These are phyloP conservation scores for Solanum sejunctum DNA, from an alignment of 257 asterid species.

Conservation along the genomic window DNA sequence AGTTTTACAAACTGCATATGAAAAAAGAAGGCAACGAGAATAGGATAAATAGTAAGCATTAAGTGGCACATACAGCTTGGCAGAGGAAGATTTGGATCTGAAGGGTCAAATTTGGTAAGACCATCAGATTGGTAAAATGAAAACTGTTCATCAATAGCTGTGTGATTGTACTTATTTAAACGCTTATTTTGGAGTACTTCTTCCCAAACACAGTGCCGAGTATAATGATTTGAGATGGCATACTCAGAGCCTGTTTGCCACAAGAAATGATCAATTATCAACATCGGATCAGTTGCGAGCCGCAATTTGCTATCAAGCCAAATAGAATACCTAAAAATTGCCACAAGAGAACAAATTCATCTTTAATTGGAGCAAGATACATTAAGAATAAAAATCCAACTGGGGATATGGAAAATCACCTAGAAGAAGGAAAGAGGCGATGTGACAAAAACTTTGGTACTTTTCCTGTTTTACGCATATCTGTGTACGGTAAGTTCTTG, in stretches of 20 bases:
- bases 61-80: constrained; percentile 65
- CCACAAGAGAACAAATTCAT: constrained; percentile 1
- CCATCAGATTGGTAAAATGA: constrained; percentile 74
- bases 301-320: constrained; percentile 97
- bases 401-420: constrained; percentile 35
- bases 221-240: constrained; percentile 84
- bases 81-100: constrained; percentile 45
- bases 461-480: constrained; percentile 84
- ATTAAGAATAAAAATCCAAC: background rate
- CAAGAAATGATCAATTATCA: constrained; percentile 68
- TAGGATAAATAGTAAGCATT: background rate
- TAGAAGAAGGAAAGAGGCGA: constrained; percentile 89
- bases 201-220: constrained; percentile 93
- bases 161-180: constrained; percentile 71
- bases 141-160: constrained; percentile 79
- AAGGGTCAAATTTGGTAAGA: constrained; percentile 65
- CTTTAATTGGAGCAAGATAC: constrained; percentile 3
- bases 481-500: constrained; percentile 65
- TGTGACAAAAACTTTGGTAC: constrained; percentile 85
- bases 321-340: constrained; percentile 58
- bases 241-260: constrained; percentile 79
- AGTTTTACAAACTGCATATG: background rate
- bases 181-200: constrained; percentile 87
- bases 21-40: background rate
- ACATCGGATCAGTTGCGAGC: constrained; percentile 75